Evolutionary conservation across 192 early-diverging fungal genomes (phyloP).

Genomic region (Dimargaris verticillata): DNA sequence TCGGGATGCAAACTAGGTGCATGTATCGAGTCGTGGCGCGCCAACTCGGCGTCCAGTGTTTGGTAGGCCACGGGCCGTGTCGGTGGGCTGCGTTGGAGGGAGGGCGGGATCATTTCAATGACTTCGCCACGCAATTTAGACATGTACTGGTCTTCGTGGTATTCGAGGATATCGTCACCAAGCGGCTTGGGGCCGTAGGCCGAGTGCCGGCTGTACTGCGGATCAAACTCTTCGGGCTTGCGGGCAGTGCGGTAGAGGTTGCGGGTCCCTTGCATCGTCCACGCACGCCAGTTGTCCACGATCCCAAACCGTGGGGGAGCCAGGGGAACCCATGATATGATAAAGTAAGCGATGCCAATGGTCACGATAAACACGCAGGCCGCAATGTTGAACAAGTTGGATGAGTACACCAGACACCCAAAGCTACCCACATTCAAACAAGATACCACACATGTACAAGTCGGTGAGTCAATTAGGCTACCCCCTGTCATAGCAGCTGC

Average conservation of each 20-base stretch:
- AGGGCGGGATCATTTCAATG: not conserved
- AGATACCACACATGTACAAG: too few relatives aligned
- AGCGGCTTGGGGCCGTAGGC: not conserved
- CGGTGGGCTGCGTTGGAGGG: not conserved
- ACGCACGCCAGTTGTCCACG: constrained; percentile 24
- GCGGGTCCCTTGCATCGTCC: constrained; percentile 16
- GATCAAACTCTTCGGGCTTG: not conserved
- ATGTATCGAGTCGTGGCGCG: not conserved
- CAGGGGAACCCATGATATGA: constrained; percentile 31
- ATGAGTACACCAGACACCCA: constrained; percentile 34
- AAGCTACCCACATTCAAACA: constrained; percentile 15
- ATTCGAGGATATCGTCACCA: constrained; percentile 7
- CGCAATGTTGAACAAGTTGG: constrained; percentile 26
- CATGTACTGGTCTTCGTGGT: constrained; percentile 6
- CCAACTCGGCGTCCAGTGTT: not conserved
- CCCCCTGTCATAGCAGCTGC: too few relatives aligned
- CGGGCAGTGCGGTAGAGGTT: constrained; percentile 14
- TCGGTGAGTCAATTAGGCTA: too few relatives aligned
- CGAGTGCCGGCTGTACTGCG: not conserved
- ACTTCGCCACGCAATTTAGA: constrained; percentile 2
- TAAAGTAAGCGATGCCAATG: constrained; percentile 32
- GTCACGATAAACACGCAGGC: constrained; percentile 28
- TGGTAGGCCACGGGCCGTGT: not conserved
- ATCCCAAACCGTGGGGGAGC: constrained; percentile 22
- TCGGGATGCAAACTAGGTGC: not conserved